phyloP scores from a whole-genome alignment of 225 moss, liverwort and hornwort genomes.

The Straminergon stramineum region DNA sequence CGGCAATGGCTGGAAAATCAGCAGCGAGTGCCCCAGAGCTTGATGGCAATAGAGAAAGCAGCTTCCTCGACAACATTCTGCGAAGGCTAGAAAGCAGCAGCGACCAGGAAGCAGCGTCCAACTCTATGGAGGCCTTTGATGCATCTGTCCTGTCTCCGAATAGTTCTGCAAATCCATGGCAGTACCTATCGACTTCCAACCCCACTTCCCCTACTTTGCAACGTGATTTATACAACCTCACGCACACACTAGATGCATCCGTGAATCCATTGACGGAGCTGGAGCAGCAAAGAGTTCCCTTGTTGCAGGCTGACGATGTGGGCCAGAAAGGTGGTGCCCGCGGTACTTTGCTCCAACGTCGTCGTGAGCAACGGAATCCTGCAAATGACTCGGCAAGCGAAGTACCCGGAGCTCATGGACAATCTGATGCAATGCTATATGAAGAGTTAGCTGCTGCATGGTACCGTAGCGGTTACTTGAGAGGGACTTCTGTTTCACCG shows the following conservation, averaged over 20 bases:
- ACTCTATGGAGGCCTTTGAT: background rate
- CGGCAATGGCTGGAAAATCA: constrained; percentile 20
- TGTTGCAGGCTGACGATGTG: background rate
- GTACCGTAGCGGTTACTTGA: background rate
- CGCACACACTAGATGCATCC: background rate
- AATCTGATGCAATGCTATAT: constrained; percentile 1
- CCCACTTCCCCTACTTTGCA: constrained; percentile 16
- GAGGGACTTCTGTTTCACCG: background rate
- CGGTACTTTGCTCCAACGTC: constrained; percentile 16
- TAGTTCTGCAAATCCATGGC: constrained; percentile 22
- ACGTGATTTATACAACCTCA: constrained; percentile 11
- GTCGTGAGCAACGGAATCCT: constrained; percentile 3
- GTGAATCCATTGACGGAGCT: constrained; percentile 29
- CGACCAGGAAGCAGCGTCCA: constrained; percentile 15
- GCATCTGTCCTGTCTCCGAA: constrained; percentile 15
- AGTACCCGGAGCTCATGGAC: background rate
- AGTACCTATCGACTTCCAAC: background rate
- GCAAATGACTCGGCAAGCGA: background rate
- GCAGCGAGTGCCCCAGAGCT: background rate
- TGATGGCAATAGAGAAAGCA: constrained; percentile 4
- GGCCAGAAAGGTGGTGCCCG: background rate
- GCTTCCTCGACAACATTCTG: constrained; percentile 17
- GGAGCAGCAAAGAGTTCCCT: constrained; percentile 12
- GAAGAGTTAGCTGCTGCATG: constrained; percentile 19
- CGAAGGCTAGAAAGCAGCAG: constrained; percentile 8